These are phyloP conservation scores for Pleurotus tuber-regium DNA, from an alignment of 768 basidiomycete genomes.

Conservation along the genomic window DNA sequence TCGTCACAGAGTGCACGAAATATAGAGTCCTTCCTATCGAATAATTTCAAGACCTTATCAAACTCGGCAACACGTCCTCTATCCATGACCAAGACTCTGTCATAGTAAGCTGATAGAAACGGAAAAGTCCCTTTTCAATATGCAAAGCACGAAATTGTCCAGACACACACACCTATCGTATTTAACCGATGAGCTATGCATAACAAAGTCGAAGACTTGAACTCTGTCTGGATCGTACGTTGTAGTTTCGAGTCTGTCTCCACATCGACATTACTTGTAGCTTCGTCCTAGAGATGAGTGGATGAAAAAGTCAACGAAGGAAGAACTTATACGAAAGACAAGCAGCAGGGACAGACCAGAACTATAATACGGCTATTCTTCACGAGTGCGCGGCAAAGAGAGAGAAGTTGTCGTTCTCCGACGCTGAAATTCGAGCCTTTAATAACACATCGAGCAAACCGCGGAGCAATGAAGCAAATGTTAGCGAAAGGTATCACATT, in stretches of 20 bases:
- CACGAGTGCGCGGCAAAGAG: conserved; percentile 59
- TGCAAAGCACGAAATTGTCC: background rate
- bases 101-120: conserved; percentile 49
- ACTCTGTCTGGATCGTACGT: conserved; percentile 61
- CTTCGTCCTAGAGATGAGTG: conserved; percentile 71
- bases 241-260: conserved; percentile 63
- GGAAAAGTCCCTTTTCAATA: background rate
- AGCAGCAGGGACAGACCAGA: conserved; percentile 33
- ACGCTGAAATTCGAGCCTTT: conserved; percentile 59
- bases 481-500: background rate
- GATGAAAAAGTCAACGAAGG: too few species aligned
- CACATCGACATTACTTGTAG: conserved; percentile 57
- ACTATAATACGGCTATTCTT: conserved; percentile 58
- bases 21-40: conserved; percentile 56
- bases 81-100: conserved; percentile 72
- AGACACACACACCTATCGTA: conserved; percentile 44
- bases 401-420: conserved; percentile 64
- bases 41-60: conserved; percentile 67
- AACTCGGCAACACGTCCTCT: conserved; percentile 65
- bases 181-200: conserved; percentile 60
- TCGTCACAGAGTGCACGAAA: conserved; percentile 70
- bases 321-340: background rate
- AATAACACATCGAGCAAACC: too few species aligned
- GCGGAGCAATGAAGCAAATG: too few species aligned
- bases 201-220: conserved; percentile 47